Percentiles rank a stretch among this genome's conserved stretches.
These are phyloP conservation scores for Alternaria gansuensis DNA, from an alignment of 2,329 filamentous ascomycete species.

Conservation along the genomic window DNA sequence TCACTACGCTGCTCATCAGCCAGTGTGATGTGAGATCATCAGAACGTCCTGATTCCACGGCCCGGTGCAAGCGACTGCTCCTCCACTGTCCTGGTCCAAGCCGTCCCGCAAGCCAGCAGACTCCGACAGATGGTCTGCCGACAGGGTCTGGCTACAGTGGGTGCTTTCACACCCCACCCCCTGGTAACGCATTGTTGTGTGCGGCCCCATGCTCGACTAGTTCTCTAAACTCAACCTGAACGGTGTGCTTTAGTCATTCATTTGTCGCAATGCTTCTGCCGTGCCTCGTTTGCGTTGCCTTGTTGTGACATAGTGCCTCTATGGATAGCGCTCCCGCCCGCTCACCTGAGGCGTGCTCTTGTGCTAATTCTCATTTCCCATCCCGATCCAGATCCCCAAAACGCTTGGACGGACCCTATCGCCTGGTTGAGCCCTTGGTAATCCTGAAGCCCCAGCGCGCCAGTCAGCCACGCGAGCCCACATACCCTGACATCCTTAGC, in stretches of 20 bases:
- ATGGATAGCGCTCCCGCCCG: slow-evolving; percentile 49
- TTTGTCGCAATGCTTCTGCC: slow-evolving; percentile 50
- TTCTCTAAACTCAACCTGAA: slow-evolving; percentile 46
- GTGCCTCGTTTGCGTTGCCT: slow-evolving; percentile 53
- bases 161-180: slow-evolving; percentile 45
- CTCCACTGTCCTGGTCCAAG: slow-evolving; percentile 52
- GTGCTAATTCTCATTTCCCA: slow-evolving; percentile 46
- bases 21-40: slow-evolving; percentile 23
- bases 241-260: slow-evolving; percentile 51
- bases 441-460: slow-evolving; percentile 46
- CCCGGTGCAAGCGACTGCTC: slow-evolving; percentile 50
- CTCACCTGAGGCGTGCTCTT: slow-evolving; percentile 50
- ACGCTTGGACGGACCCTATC: slow-evolving; percentile 56
- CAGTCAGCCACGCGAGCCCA: slow-evolving; percentile 56
- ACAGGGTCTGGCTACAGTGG: slow-evolving; percentile 48
- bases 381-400: slow-evolving; percentile 54
- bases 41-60: slow-evolving; percentile 33
- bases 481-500: slow-evolving; percentile 52
- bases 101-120: slow-evolving; percentile 52
- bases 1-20: slow-evolving; percentile 25
- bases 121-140: slow-evolving; percentile 46
- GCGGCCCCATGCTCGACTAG: slow-evolving; percentile 45
- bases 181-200: slow-evolving; percentile 46
- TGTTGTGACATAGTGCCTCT: slow-evolving; percentile 50
- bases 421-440: slow-evolving; percentile 52